Base-by-base conservation (phyloP, 2,329 filamentous ascomycete genomes). In the Ophiostoma populinum region DNA sequence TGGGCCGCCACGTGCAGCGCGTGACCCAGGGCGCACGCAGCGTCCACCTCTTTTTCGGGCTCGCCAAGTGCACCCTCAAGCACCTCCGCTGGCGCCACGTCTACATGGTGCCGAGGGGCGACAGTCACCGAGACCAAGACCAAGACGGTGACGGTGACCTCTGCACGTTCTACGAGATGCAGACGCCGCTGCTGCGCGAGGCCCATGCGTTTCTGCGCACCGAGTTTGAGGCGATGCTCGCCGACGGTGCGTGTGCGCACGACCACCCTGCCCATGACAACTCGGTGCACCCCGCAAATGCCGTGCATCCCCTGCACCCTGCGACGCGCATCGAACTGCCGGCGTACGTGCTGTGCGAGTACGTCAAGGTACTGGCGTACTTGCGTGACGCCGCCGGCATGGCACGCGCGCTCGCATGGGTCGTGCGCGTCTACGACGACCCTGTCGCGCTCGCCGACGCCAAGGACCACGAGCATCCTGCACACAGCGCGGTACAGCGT, bases 291-390 rank as follows among this genome's bases (percentile, higher is more conserved):
- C n/a, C n/a, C n/a, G n/a, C n/a, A n/a, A n/a, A n/a, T n/a, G n/a
- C n/a, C n/a, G n/a, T n/a, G n/a, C n/a, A 25, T 6, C 12, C 10
- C 10, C 7, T 26, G 10, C 39, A 40, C 32, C 34, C 38, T 13
- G 24, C 34, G 11, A 40, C 54, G 40, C 52, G 65, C 10, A 55
- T 74, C 9, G 50, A 51, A n/a, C n/a, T n/a, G n/a, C n/a, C n/a
- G 8, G 61, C 65, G 6, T 52, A 53, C 15, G 52, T 62, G 24
- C 47, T 71, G 2, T 69, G 78, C 44, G 56, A 59, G 2, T 78
- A 80, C 47, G 62, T 83, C 49, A 63, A 73, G 31, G 62, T 69
- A 1, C 55, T 83, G 16, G 76, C 68, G 1, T 62, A 66, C 35
- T 51, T 72, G n/a, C 65, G 64, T 24, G 70, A 81, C 43, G 59